Base-by-base conservation (phyloP, 192 early-diverging fungal species). In the Chytriomyces sp. region DNA sequence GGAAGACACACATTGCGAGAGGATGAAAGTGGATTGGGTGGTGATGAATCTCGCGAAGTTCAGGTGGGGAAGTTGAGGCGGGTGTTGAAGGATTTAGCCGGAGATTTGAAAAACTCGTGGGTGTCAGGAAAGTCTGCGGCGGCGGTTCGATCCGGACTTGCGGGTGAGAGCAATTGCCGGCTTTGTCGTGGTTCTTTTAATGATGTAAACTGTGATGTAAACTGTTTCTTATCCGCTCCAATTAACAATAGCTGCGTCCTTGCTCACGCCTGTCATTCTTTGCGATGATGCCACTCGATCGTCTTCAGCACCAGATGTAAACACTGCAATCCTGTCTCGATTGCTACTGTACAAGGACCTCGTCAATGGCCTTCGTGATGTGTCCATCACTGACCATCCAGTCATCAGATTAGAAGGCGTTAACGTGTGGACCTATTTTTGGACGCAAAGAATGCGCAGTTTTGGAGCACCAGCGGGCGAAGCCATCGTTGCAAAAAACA, bases 321-420 rank as follows among this genome's bases (percentile, higher is more conserved):
- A 35, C 35, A 2, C 45, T 35, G 64, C 67, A 47, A 16, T 28
- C 11, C 28, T 71, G 18, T 18, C 50, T 18, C 48, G 69, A 24
- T 24, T 59, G 49, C 13, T 4, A n/a, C 3, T 71, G 26, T 71
- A 59, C 35, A 71, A 71, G 50, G 69, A 71, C 28, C 57, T 71
- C 44, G 69, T 71, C 11, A 71, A 71, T 59, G 69, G 69, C 6
- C 44, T 71, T n/a, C 69, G 69, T 11, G 69, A 71, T 50, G 18
- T 71, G 49, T 35, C 20, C 20, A n/a, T 71, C 20, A 26, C 69
- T 11, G 69, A 71, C 43, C 69, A 71, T 44, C n/a, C 57, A 18
- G 10, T 71, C 16, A 28, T 71, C 8, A n/a, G 69, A 7, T 47
- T 60, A 13, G 69, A 71, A 43, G 50, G 5, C 9, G 18, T 50